Base-by-base conservation (phyloP, 768 basidiomycete species). In the Kwoniella dejecticola region DNA sequence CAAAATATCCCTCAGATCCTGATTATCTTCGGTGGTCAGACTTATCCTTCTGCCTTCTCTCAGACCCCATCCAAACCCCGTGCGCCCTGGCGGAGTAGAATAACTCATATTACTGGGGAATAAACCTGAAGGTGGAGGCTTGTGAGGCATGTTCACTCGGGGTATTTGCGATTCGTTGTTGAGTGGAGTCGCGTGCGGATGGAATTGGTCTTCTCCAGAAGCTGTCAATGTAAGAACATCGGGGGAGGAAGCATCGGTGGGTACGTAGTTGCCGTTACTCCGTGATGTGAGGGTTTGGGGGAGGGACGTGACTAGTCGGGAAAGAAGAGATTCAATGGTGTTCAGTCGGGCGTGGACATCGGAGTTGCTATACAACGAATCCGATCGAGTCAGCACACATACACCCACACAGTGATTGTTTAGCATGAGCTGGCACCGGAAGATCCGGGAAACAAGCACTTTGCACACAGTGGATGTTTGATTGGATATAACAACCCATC, bases 301-400 rank as follows among this genome's bases (percentile, higher is more conserved):
- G 8, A 74, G 57, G 4, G 61, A 48, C 7, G 66, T 61, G 13
- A 78, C 70, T 10, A 80, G 57, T 1, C 70, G 63, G 27, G 59
- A 52, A 2, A 80, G 64, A 1, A 80, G 63, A 13, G 66, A 52
- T 54, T 80, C 79, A 46, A 80, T 80, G 3, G 75, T 60, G n/a
- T 69, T 71, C 2, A 80, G 67, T 3, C 79, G 67, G 11, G 67
- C 58, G 44, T 76, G 72, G 5, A 80, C 76, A 29, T 79, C 78
- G 29, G 74, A 60, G 27, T 72, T 78, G 45, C 71, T 71, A n/a
- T 27, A n/a, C 48, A 29, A 8, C 19, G n/a, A 31, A 10, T 26
- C 36, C 7, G 6, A 30, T 52, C 12, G 29, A 49, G 48, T 13
- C 19, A 49, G 17, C 36, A 29, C n/a, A 27, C 13, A 30, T 23